A percentile compares a stretch with the other conserved stretches of the same genome.
Conservation (phyloP, 73 alveolate species). For the Symbiodinium natans region DNA sequence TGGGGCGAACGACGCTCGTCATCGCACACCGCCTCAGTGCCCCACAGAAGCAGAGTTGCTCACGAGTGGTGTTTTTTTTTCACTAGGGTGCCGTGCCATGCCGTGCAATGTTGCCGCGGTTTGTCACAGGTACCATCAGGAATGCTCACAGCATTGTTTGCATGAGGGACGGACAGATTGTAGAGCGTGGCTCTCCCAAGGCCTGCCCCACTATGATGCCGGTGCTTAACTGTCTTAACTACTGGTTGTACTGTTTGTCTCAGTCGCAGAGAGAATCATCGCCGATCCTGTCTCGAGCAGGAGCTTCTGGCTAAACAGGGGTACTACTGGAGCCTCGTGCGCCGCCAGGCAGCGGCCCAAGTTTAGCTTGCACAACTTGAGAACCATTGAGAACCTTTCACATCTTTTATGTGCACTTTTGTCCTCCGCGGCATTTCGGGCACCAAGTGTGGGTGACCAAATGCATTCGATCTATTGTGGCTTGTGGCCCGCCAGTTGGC, state of each 20-base stretch:
- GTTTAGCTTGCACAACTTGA: background rate
- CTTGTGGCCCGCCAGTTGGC: too few relatives aligned
- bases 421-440: too few relatives aligned
- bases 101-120: background rate
- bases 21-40: slow-evolving; percentile 79
- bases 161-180: slow-evolving; percentile 79
- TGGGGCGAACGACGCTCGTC: slow-evolving; percentile 68
- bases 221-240: too few relatives aligned
- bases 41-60: background rate
- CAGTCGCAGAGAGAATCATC: too few relatives aligned
- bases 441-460: too few relatives aligned
- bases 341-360: slow-evolving; percentile 36
- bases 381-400: background rate
- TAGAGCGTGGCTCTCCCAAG: slow-evolving; percentile 87
- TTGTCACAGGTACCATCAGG: slow-evolving; percentile 66
- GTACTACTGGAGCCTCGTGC: slow-evolving; percentile 80
- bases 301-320: slow-evolving; percentile 84
- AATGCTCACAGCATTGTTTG: slow-evolving; percentile 80
- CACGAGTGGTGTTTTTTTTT: too few relatives aligned
- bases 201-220: background rate
- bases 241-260: too few relatives aligned
- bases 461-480: too few relatives aligned
- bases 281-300: background rate
- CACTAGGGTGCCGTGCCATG: too few relatives aligned
- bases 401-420: too few relatives aligned